A percentile compares a stretch with the other conserved stretches of the same genome.
phyloP scores from a whole-genome alignment of 208 protist species.

The Acanthamoeba royreba region DNA sequence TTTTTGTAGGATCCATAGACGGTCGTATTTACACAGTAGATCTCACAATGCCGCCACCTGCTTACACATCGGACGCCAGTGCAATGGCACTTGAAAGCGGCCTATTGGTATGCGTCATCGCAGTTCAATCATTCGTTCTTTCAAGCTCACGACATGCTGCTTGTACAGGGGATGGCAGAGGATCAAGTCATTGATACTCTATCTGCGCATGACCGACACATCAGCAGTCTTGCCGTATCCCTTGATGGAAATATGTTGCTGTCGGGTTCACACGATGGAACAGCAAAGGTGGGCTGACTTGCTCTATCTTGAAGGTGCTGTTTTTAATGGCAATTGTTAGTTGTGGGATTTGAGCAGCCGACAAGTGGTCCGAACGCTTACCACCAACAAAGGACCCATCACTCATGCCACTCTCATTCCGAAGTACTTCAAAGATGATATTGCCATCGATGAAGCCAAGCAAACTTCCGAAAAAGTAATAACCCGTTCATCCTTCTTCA shows the following conservation, averaged over 20 bases:
- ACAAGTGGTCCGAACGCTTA: background rate
- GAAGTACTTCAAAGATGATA: background rate
- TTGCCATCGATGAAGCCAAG: background rate
- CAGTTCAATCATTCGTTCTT: background rate
- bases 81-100: background rate
- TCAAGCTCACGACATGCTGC: background rate
- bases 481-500: background rate
- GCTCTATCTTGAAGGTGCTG: background rate
- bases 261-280: conserved; percentile 7
- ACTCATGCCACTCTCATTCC: background rate
- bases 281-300: background rate
- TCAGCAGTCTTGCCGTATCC: background rate
- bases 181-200: background rate
- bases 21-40: background rate
- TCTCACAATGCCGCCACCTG: background rate
- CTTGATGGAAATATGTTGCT: background rate
- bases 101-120: background rate
- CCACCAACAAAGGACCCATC: conserved; percentile 27
- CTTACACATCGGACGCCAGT: background rate
- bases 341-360: conserved; percentile 40
- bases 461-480: background rate
- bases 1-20: background rate
- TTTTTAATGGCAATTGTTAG: background rate
- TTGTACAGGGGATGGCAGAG: background rate
- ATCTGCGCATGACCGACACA: background rate